These are phyloP conservation scores for Sporothrix euskadiensis DNA, from an alignment of 2,329 filamentous ascomycete genomes.

Conservation along the genomic window DNA sequence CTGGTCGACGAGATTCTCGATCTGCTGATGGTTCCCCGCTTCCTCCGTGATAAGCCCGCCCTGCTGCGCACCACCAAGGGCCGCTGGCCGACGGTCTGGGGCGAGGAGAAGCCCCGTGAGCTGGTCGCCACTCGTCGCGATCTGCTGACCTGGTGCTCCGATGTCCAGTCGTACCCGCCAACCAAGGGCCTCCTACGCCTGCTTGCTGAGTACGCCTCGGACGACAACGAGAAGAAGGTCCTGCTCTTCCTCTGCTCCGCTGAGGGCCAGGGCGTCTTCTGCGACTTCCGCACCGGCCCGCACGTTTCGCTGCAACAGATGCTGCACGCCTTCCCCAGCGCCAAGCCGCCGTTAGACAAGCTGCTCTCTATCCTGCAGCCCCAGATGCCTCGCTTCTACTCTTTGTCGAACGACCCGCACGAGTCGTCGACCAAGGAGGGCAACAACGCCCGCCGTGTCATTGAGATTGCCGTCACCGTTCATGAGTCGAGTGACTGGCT, in stretches of 20 bases:
- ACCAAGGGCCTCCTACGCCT: conserved; percentile 84
- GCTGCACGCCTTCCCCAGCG: conserved; percentile 86
- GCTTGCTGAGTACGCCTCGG: conserved; percentile 79
- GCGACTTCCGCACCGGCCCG: conserved; percentile 87
- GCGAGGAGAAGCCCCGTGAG: conserved; percentile 79
- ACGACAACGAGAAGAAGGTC: conserved; percentile 83
- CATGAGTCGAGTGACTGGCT: conserved; percentile 84
- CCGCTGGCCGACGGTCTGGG: conserved; percentile 98
- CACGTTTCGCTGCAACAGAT: conserved; percentile 84
- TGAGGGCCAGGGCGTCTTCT: conserved; percentile 90
- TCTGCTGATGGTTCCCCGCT: conserved; percentile 75
- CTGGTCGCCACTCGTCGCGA: conserved; percentile 88
- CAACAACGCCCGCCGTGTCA: conserved; percentile 71
- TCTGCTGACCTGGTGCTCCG: conserved; percentile 92
- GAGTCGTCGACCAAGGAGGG: conserved; percentile 64
- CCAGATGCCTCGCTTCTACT: conserved; percentile 98
- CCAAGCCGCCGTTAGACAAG: conserved; percentile 80
- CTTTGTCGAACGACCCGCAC: conserved; percentile 92
- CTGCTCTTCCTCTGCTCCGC: conserved; percentile 82
- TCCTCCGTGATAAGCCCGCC: conserved; percentile 80
- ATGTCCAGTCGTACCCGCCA: conserved; percentile 88
- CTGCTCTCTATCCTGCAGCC: conserved; percentile 79
- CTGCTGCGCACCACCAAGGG: conserved; percentile 75
- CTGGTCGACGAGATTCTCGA: conserved; percentile 84
- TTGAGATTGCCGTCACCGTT: conserved; percentile 96